Base-by-base conservation (phyloP, 495 filamentous ascomycete genomes). In the Neurospora sp. region DNA sequence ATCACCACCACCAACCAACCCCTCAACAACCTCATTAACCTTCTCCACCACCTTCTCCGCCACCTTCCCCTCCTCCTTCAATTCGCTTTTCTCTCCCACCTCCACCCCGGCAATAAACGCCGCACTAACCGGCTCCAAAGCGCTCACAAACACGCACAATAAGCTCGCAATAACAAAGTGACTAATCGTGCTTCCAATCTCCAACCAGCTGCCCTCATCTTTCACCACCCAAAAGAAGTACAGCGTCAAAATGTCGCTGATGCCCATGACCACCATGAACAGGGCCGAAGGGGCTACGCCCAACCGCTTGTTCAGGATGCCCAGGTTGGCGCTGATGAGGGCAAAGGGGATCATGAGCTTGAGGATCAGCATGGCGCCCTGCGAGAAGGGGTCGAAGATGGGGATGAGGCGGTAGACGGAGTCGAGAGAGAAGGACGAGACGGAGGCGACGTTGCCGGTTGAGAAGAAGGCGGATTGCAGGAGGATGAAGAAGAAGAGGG, bases 191-290 rank as follows among this genome's bases (percentile, higher is more conserved):
- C 92, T 95, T 68, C 96, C 96, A 77, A 98, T 99, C 77, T 99
- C 96, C 70, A 99, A 83, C 96, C 96, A 99, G 42, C 90, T 93
- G 0, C 96, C 96, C 79, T 98, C 94, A 78, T 99, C 96, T 71
- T 90, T 90, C 8, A 99, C 96, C 79, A 97, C 90, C 87, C 91
- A 99, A 81, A 99, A 99, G 86, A 99, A 99, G 80, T 96, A 94
- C 71, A 99, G 85, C 5, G 96, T 98, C 77, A 98, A 85, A 65
- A 97, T 89, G 80, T 99, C 96, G 69, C 92, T 92, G 68, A 97
- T 88, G 18, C 93, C 90, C 90, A 97, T 97, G 59, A 96, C 93
- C 1, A 97, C 81, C 93, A 97, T 97, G 83, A 98, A 97, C 31
- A 99, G 84, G 20, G 93, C 93, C 31, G 92, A 92, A 9, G 90